Evolutionary conservation across 2,329 filamentous ascomycete species (phyloP).

Genomic region (Fusarium longipes): DNA sequence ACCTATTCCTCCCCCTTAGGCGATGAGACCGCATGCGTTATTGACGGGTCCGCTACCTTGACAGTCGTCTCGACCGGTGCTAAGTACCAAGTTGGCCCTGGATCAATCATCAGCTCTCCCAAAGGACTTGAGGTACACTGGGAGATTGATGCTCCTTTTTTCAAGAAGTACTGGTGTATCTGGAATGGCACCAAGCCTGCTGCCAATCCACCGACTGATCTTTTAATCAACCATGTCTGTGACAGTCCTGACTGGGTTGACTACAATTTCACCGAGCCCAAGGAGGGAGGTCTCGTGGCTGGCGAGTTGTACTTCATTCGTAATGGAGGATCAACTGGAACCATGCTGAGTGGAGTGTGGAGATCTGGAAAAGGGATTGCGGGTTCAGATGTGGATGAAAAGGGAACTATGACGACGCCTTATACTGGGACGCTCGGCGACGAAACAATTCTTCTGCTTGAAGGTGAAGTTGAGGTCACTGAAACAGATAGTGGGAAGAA

Average conservation of each 20-base stretch:
- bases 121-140: constrained; percentile 6
- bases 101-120: constrained; percentile 14
- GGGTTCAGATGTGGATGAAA: neutral
- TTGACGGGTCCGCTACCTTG: constrained; percentile 9
- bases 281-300: constrained; percentile 27
- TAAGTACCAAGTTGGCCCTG: neutral
- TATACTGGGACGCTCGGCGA: constrained; percentile 10
- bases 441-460: constrained; percentile 8
- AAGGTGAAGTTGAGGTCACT: neutral
- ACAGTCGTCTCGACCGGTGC: neutral
- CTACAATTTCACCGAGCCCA: constrained; percentile 30
- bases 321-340: constrained; percentile 15
- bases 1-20: constrained; percentile 9
- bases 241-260: constrained; percentile 24
- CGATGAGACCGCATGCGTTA: constrained; percentile 5
- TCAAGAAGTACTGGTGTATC: constrained; percentile 16
- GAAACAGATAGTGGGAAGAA: constrained; percentile 7
- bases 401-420: neutral
- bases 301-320: constrained; percentile 32
- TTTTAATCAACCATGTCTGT: constrained; percentile 13
- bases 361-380: constrained; percentile 6
- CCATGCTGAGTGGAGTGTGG: constrained; percentile 12
- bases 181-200: neutral
- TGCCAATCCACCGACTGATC: neutral
- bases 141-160: constrained; percentile 10